Evolutionary conservation across 139 green algal species (phyloP).

Genomic region (Haematococcus lacustris): DNA sequence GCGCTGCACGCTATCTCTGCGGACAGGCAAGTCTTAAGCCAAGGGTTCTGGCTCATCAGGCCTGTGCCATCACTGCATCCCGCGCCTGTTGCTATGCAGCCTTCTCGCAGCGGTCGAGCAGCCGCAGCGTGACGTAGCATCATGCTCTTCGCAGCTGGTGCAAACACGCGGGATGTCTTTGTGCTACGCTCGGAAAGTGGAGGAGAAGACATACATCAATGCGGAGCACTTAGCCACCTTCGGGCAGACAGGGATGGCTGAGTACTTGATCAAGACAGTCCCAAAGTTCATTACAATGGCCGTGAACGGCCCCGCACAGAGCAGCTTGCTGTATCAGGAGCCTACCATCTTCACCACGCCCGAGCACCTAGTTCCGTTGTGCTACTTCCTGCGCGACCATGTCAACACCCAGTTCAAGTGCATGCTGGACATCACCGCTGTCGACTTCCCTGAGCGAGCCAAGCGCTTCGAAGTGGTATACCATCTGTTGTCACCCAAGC

Average conservation of each 20-base stretch:
- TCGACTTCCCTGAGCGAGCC: slow-evolving; percentile 72
- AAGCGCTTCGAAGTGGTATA: slow-evolving; percentile 78
- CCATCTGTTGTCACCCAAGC: slow-evolving; percentile 50
- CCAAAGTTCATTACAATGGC: slow-evolving; percentile 64
- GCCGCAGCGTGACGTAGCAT: too few species aligned
- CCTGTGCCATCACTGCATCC: too few species aligned
- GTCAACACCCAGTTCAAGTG: slow-evolving; percentile 71
- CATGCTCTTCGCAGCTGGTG: too few species aligned
- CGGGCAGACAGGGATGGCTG: slow-evolving; percentile 20
- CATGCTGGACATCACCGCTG: slow-evolving; percentile 75
- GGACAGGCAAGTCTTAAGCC: too few species aligned
- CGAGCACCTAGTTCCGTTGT: slow-evolving; percentile 49
- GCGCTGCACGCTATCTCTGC: too few species aligned
- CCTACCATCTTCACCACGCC: slow-evolving; percentile 47
- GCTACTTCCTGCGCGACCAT: slow-evolving; percentile 60
- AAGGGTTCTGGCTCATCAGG: too few species aligned
- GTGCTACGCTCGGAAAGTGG: slow-evolving; percentile 24
- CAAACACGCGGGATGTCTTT: slow-evolving; percentile 26
- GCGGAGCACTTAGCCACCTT: slow-evolving; percentile 15
- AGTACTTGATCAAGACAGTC: slow-evolving; percentile 61
- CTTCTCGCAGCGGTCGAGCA: too few species aligned
- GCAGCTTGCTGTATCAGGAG: slow-evolving; percentile 39
- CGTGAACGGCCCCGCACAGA: slow-evolving; percentile 32
- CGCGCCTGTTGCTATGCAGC: too few species aligned
- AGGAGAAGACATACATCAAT: slow-evolving; percentile 21